These are phyloP conservation scores for Xylariaceae sp. DNA, from an alignment of 2,329 filamentous ascomycete genomes.

Conservation along the genomic window DNA sequence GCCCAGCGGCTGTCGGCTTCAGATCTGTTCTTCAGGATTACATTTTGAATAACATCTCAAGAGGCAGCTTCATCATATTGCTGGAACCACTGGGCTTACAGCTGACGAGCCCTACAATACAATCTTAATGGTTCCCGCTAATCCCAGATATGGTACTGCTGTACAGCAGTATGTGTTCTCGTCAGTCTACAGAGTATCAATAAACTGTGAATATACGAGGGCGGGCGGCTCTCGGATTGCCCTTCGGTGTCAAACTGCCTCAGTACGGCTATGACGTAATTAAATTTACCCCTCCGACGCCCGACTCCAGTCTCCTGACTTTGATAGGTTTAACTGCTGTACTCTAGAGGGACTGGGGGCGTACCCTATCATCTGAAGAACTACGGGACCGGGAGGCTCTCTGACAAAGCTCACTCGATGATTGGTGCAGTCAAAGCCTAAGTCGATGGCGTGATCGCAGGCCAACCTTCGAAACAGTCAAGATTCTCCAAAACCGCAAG, in stretches of 20 bases:
- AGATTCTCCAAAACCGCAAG: constrained; percentile 10
- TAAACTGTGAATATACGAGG: too few relatives aligned
- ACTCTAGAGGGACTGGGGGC: neutral
- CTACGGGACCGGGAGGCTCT: constrained; percentile 18
- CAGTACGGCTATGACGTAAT: constrained; percentile 19
- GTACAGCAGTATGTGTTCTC: too few relatives aligned
- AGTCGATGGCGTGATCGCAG: constrained; percentile 28
- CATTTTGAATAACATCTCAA: too few relatives aligned
- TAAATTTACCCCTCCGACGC: constrained; percentile 20
- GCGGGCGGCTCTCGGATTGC: constrained; percentile 22
- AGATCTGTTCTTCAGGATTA: too few relatives aligned
- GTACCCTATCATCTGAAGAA: neutral
- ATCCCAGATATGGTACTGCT: too few relatives aligned
- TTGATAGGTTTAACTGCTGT: too few relatives aligned
- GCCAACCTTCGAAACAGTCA: constrained; percentile 21
- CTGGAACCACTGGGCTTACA: too few relatives aligned
- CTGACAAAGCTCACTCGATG: constrained; percentile 24
- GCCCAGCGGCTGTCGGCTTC: too few relatives aligned
- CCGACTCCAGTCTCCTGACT: constrained; percentile 22
- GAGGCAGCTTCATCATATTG: too few relatives aligned
- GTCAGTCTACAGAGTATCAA: too few relatives aligned
- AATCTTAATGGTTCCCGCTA: too few relatives aligned
- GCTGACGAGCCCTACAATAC: too few relatives aligned
- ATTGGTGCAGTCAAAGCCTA: constrained; percentile 25
- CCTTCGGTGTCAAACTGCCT: constrained; percentile 1